Conservation (phyloP, 2,329 filamentous ascomycete species). For the Cryphonectria japonica region DNA sequence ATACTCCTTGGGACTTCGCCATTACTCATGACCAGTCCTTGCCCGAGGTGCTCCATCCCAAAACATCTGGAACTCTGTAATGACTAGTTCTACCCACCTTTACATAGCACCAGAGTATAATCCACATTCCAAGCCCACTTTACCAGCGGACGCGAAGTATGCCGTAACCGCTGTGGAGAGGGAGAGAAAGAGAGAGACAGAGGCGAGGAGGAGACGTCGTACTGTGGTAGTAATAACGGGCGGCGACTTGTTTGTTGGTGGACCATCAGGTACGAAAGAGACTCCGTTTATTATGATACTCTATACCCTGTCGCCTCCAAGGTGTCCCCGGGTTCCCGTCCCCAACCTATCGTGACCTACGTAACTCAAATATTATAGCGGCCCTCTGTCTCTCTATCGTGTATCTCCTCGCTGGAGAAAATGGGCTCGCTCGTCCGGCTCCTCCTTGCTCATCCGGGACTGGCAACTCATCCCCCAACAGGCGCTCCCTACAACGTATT, state of each 20-base stretch:
- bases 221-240: too few species aligned
- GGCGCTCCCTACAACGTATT: neutral
- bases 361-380: neutral
- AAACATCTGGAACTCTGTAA: constrained; percentile 2
- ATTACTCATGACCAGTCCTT: constrained; percentile 1
- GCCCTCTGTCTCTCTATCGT: neutral
- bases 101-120: neutral
- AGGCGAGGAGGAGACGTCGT: neutral
- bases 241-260: neutral
- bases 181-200: too few species aligned
- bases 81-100: neutral
- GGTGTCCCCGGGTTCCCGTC: neutral
- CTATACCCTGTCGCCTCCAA: neutral
- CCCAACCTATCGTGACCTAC: neutral
- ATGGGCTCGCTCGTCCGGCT: neutral
- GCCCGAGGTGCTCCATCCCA: neutral
- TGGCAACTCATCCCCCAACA: neutral
- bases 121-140: constrained; percentile 2
- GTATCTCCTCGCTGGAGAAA: neutral
- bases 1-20: neutral
- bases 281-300: neutral
- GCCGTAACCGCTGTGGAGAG: neutral
- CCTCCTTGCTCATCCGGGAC: neutral
- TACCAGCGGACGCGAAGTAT: neutral
- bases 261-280: neutral